Evolutionary conservation across 2,329 filamentous ascomycete species (phyloP), one percentile per base, ranked within the genome.

Genomic region (Epichloe coenophiala): DNA sequence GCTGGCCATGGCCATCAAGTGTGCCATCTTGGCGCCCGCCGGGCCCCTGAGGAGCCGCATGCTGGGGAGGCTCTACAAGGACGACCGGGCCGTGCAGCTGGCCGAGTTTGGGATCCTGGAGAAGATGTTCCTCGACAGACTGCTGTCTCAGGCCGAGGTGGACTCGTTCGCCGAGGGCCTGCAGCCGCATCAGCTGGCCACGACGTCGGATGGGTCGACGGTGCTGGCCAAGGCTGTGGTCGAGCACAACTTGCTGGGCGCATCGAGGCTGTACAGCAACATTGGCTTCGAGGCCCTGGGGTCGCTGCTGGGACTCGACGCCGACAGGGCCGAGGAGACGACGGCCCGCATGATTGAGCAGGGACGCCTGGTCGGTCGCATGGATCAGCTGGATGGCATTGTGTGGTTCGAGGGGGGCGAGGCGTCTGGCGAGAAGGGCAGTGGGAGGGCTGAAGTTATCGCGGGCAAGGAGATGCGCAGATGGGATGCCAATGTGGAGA

Each of bases 311-410:
- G 89, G 87, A 0, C 75, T 96, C 4, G 80, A 87, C 52, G 80
- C 80, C 0, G 86, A 86, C 48, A 85, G 83, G 65, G 91, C 91
- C 3, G 93, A 98, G 71, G 83, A 86, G 52, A 96, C 93, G 49
- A 93, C 91, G 12, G 89, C 91, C 4, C 78, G 81, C 59, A 98
- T 98, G 93, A 88, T 98, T 59, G 90, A 97, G 71, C 90, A 96
- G 67, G 89, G 88, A 9, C 81, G 93, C 35, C 69, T 98, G 48
- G 80, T 84, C 3, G 93, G 91, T 7, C 82, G 84, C 51, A 97
- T 98, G 61, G 91, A 98, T 67, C 93, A 98, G 71, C 90, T 98
- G 51, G 87, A 89, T 51, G 78, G 85, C 13, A 71, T 90, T 11
- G 90, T 98, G 53, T 89, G 83, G 71, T 98, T 98, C 64, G 87